A percentile compares a stretch with the other conserved stretches of the same genome.
Evolutionary conservation across 768 basidiomycete species (phyloP).

Genomic region (Rhizopogon vinicolor): DNA sequence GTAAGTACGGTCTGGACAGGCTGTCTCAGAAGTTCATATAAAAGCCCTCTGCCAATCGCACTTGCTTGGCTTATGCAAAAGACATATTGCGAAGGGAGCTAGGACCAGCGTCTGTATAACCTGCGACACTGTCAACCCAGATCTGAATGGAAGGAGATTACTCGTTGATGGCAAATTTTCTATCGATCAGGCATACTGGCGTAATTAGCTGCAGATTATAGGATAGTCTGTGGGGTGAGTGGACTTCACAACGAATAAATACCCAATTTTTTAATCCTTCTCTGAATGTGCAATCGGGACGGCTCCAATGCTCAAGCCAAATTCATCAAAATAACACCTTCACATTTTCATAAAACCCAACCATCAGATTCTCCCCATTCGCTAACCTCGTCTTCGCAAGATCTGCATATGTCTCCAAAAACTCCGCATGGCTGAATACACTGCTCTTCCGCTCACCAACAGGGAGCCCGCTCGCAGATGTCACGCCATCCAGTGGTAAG

Average conservation of each 20-base stretch:
- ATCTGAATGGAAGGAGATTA: background rate
- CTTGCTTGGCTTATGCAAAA: too few species aligned
- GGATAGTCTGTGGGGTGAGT: too few species aligned
- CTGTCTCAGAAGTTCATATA: too few species aligned
- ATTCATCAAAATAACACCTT: conserved; percentile 73
- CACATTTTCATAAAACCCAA: conserved; percentile 90
- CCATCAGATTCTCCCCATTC: conserved; percentile 86
- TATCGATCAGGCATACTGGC: too few species aligned
- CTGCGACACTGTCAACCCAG: background rate
- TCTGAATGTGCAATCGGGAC: background rate
- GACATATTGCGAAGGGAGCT: background rate
- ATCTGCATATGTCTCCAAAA: conserved; percentile 82
- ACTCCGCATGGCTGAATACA: conserved; percentile 87
- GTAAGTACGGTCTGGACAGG: too few species aligned
- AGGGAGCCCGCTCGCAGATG: conserved; percentile 71
- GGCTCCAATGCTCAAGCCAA: background rate
- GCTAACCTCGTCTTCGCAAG: conserved; percentile 61
- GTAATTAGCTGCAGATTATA: too few species aligned
- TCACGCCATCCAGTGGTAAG: conserved; percentile 62
- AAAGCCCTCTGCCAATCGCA: too few species aligned
- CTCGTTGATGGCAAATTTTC: background rate
- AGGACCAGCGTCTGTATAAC: background rate
- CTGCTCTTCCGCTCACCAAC: conserved; percentile 77
- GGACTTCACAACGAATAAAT: background rate
- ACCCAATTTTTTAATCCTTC: background rate